phyloP scores from a whole-genome alignment of 345 rosid genomes.

The Arabidopsis suecica region DNA sequence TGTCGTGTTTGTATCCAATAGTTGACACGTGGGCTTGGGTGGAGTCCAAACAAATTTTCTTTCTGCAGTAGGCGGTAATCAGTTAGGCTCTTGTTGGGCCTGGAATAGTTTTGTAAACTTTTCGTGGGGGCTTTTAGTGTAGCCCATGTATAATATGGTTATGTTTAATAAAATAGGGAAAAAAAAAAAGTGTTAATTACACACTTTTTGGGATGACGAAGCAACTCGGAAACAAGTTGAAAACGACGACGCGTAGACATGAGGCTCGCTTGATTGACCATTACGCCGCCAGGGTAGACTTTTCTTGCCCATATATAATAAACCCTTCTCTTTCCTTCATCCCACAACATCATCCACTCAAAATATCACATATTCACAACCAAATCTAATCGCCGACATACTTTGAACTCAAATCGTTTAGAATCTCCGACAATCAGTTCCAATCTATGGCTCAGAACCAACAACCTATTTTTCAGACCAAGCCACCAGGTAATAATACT shows the following conservation, averaged over 20 bases:
- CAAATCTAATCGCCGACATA: constrained; percentile 3
- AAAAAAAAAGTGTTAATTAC: background rate
- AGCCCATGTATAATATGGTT: no score
- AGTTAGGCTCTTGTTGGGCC: no score
- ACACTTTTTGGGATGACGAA: background rate
- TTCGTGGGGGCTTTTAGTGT: no score
- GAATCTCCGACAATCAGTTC: constrained; percentile 7
- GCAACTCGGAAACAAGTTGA: constrained; percentile 1
- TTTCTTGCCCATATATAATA: background rate
- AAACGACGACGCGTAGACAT: constrained; percentile 32
- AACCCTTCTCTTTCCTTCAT: constrained; percentile 11
- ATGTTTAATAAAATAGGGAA: no score
- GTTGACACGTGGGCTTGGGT: no score
- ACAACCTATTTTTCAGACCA: constrained; percentile 35
- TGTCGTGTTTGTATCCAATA: no score
- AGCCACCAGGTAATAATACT: constrained; percentile 34
- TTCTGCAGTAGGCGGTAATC: no score
- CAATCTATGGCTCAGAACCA: constrained; percentile 42
- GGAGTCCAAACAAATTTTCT: no score
- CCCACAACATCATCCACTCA: constrained; percentile 11
- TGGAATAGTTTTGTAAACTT: no score
- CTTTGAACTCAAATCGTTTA: background rate
- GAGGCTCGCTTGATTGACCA: constrained; percentile 33
- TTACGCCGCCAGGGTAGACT: constrained; percentile 33
- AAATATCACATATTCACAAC: background rate